These are phyloP conservation scores for Petasospora rhodanensis DNA, from an alignment of 1,139 yeast species.

Conservation along the genomic window DNA sequence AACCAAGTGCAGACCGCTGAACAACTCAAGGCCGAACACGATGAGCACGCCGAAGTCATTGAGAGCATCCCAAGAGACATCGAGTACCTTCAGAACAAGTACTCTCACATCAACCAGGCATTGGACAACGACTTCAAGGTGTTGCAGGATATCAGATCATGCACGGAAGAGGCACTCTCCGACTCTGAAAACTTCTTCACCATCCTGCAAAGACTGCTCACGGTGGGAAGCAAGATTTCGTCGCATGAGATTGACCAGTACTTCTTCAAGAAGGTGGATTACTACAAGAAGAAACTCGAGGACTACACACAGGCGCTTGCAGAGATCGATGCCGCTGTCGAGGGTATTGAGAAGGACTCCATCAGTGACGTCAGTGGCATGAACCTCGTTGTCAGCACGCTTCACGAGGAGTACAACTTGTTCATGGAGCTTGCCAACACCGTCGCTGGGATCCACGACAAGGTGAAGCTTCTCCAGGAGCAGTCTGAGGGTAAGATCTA, in stretches of 20 bases:
- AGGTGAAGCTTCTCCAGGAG: conserved; percentile 38
- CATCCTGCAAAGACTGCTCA: conserved; percentile 58
- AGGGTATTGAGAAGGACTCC: conserved; percentile 57
- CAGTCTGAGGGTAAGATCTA: conserved; percentile 7
- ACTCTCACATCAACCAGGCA: conserved; percentile 63
- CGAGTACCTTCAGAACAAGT: conserved; percentile 59
- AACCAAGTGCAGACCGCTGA: conserved; percentile 81
- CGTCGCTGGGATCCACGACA: conserved; percentile 85
- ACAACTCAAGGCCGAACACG: conserved; percentile 60
- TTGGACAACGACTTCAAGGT: conserved; percentile 59
- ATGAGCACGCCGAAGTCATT: conserved; percentile 64
- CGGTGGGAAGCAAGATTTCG: conserved; percentile 63
- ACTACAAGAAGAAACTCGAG: conserved; percentile 53
- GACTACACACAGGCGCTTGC: conserved; percentile 61
- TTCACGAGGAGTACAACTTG: conserved; percentile 75
- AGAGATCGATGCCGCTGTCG: conserved; percentile 73
- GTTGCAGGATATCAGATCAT: conserved; percentile 35
- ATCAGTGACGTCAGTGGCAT: conserved; percentile 49
- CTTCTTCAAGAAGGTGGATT: conserved; percentile 47
- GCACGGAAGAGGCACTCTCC: conserved; percentile 38
- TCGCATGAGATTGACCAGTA: conserved; percentile 52
- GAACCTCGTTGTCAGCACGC: conserved; percentile 55
- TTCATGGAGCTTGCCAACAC: conserved; percentile 90
- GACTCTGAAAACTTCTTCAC: conserved; percentile 68
- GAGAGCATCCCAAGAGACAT: conserved; percentile 84